Evolutionary conservation across 768 basidiomycete species (phyloP).

Genomic region (Tylopilus subfusipes): DNA sequence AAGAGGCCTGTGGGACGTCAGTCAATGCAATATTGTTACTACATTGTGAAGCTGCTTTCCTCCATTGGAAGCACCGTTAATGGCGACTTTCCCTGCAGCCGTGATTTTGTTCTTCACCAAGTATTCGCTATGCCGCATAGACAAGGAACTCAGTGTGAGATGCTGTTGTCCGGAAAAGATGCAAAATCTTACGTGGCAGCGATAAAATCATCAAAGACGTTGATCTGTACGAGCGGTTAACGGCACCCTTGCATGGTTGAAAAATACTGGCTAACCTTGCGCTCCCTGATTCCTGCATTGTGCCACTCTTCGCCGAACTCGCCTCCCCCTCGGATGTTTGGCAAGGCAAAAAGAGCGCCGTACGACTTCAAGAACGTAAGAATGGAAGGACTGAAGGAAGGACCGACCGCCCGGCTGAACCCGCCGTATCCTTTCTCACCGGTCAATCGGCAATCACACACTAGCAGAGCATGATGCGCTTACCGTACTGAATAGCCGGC

Average conservation of each 20-base stretch:
- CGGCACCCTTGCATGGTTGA: neutral
- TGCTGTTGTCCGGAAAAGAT: neutral
- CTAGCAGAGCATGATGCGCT: slow-evolving; percentile 3
- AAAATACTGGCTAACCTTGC: slow-evolving; percentile 47
- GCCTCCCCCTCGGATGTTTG: slow-evolving; percentile 63
- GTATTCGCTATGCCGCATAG: slow-evolving; percentile 46
- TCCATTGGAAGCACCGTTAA: slow-evolving; percentile 82
- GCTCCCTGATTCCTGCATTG: slow-evolving; percentile 61
- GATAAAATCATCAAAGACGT: slow-evolving; percentile 81
- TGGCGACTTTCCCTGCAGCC: slow-evolving; percentile 64
- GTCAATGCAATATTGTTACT: neutral
- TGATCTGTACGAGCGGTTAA: slow-evolving; percentile 41
- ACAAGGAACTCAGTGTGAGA: neutral
- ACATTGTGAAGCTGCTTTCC: slow-evolving; percentile 38
- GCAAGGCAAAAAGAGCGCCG: slow-evolving; percentile 58
- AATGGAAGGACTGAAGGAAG: slow-evolving; percentile 67
- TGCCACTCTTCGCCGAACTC: slow-evolving; percentile 91
- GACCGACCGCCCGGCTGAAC: slow-evolving; percentile 66
- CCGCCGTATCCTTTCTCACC: slow-evolving; percentile 67
- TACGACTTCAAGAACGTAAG: slow-evolving; percentile 74
- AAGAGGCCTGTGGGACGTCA: slow-evolving; percentile 51
- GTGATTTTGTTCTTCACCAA: slow-evolving; percentile 72
- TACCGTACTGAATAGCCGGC: slow-evolving; percentile 74
- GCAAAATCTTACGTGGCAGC: slow-evolving; percentile 59
- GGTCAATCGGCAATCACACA: neutral